Evolutionary conservation across 192 early-diverging fungal species (phyloP), one percentile per base, ranked within the genome.

Genomic region (Linnemannia zychae): DNA sequence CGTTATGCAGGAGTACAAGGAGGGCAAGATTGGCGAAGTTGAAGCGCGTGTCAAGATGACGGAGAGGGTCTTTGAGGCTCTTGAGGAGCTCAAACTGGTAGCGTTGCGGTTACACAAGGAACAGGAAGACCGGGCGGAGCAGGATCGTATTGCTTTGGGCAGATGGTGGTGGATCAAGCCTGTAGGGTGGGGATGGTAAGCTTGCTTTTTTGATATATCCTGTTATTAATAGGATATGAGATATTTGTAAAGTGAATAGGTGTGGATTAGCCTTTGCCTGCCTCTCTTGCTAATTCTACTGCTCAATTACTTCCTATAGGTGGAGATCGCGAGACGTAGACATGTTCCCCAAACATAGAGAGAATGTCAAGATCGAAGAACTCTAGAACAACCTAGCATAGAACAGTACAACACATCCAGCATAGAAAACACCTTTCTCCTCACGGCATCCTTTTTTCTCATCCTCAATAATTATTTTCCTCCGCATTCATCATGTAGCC

Each of bases 41-140:
- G 84, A 88, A 24, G 83, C 92, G 3, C 78, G 93, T 22, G 88
- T 93, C 48, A 78, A 75, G 57, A 90, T 95, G 40, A 93, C 92
- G 12, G 84, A 90, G 40, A 74, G 89, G 37, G 78, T 93, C 0
- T 88, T 83, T 83, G 81, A 88, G 33, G 87, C 90, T 0, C 44
- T 92, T 36, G 82, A 88, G 70, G 87, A 89, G n/a, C 76, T 92
- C 37, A 78, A 80, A 53, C 9, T n/a, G 31, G 74, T 72, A 0
- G 76, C 83, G 7, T 22, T 85, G 38, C 67, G 71, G 60, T 53
- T 85, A 52, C 83, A 85, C 2, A 75, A 79, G 70, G 78, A 85
- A 65, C 74, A 76, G 28, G 70, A 47, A 1, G 78, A 71, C 0
- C 37, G 7, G 22, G 70, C 63, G 33, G 77, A 85, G 48, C 28